Evolutionary conservation across 2,329 filamentous ascomycete species (phyloP).

Genomic region (Colletotrichum graminicola): DNA sequence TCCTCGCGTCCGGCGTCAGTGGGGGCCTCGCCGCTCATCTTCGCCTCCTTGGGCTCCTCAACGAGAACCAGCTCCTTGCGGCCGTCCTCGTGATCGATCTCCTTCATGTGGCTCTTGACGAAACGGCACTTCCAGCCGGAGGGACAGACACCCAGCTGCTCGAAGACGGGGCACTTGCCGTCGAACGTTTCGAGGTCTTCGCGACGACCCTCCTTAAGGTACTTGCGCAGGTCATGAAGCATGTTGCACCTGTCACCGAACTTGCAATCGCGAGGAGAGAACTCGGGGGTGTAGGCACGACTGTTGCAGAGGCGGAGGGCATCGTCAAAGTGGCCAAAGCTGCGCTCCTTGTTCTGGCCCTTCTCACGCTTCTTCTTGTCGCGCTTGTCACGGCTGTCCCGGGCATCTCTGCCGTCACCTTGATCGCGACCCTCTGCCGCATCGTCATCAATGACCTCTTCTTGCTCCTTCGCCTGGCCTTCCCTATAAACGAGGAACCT

Average conservation of each 20-base stretch:
- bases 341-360: conserved; percentile 82
- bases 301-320: conserved; percentile 82
- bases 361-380: conserved; percentile 61
- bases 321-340: conserved; percentile 85
- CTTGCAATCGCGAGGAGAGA: conserved; percentile 81
- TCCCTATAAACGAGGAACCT: conserved; percentile 51
- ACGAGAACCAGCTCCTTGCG: conserved; percentile 83
- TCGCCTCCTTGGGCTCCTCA: conserved; percentile 52
- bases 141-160: conserved; percentile 79
- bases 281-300: conserved; percentile 78
- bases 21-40: conserved; percentile 53
- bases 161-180: conserved; percentile 85
- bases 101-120: conserved; percentile 85
- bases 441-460: conserved; percentile 58
- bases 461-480: conserved; percentile 68
- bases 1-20: conserved; percentile 58
- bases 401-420: conserved; percentile 61
- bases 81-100: conserved; percentile 82
- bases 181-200: conserved; percentile 82
- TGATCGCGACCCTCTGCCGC: conserved; percentile 60
- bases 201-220: conserved; percentile 84
- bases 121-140: conserved; percentile 97
- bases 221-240: conserved; percentile 87
- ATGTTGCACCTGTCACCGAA: conserved; percentile 86
- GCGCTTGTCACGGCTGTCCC: conserved; percentile 55